phyloP scores from a whole-genome alignment of 768 basidiomycete species.

The Wakefieldia striispora region DNA sequence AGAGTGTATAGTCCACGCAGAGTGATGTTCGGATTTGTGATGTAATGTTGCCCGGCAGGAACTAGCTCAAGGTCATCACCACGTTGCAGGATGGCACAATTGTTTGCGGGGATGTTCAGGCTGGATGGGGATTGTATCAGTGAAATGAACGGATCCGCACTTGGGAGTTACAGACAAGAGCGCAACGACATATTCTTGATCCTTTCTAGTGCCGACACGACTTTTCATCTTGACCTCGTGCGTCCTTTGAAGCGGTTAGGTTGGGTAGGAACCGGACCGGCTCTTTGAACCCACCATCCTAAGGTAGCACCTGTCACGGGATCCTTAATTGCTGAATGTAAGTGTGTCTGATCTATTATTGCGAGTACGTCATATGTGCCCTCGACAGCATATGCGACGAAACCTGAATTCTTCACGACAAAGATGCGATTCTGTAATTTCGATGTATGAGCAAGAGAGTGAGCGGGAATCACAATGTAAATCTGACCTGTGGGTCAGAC shows the following conservation, averaged over 20 bases:
- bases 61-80: conserved; percentile 79
- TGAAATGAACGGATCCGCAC: background rate
- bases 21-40: conserved; percentile 82
- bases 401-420: conserved; percentile 75
- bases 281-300: conserved; percentile 43
- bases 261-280: background rate
- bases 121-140: conserved; percentile 34
- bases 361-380: conserved; percentile 78
- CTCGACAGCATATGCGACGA: conserved; percentile 73
- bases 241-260: conserved; percentile 35
- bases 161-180: conserved; percentile 51
- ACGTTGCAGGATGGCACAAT: conserved; percentile 81
- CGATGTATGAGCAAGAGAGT: background rate
- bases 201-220: conserved; percentile 38
- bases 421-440: conserved; percentile 62
- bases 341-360: conserved; percentile 82
- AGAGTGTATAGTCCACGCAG: conserved; percentile 76
- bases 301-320: conserved; percentile 57
- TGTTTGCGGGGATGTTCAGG: conserved; percentile 81
- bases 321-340: conserved; percentile 59
- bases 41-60: conserved; percentile 79
- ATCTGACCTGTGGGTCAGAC: conserved; percentile 60
- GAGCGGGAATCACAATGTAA: background rate
- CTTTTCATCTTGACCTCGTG: conserved; percentile 81
- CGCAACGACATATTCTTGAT: conserved; percentile 73